Conservation (phyloP, 495 filamentous ascomycete genomes). For the Clavariopsis aquatica region DNA sequence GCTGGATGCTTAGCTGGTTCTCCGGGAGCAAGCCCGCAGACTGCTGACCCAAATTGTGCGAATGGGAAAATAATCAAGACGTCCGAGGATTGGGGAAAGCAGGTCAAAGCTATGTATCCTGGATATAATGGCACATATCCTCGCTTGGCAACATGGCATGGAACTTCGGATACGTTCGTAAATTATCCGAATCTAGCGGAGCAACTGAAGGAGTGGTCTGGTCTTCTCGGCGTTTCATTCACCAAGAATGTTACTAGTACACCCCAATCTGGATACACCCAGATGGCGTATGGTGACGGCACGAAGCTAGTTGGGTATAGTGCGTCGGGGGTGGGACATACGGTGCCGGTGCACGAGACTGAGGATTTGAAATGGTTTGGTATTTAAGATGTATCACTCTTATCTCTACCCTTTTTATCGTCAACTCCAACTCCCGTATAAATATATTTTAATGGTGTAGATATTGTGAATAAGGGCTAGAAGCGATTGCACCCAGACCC, state of each 20-base stretch:
- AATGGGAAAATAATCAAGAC: constrained; percentile 15
- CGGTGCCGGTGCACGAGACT: constrained; percentile 15
- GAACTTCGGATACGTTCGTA: constrained; percentile 12
- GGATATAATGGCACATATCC: constrained; percentile 22
- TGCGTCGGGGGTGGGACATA: constrained; percentile 22
- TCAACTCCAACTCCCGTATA: too few relatives aligned
- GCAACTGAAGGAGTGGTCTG: constrained; percentile 24
- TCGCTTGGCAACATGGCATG: constrained; percentile 14
- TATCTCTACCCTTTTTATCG: too few relatives aligned
- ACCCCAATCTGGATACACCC: constrained; percentile 7
- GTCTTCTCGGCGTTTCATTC: constrained; percentile 13
- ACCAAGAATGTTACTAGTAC: constrained; percentile 21
- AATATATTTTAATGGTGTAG: too few relatives aligned
- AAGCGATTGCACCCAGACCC: too few relatives aligned
- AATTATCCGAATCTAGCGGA: constrained; percentile 8
- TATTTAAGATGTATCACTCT: background rate
- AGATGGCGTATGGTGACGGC: constrained; percentile 27
- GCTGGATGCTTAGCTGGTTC: constrained; percentile 20
- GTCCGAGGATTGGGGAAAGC: constrained; percentile 7
- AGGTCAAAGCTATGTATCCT: constrained; percentile 17
- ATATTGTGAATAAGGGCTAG: too few relatives aligned
- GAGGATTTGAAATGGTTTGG: constrained; percentile 25
- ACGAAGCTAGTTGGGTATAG: constrained; percentile 21
- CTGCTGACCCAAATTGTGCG: constrained; percentile 14
- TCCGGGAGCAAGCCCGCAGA: constrained; percentile 2